These are phyloP conservation scores for Hortiboletus flavorubellus DNA, from an alignment of 768 basidiomycete species.

Conservation along the genomic window DNA sequence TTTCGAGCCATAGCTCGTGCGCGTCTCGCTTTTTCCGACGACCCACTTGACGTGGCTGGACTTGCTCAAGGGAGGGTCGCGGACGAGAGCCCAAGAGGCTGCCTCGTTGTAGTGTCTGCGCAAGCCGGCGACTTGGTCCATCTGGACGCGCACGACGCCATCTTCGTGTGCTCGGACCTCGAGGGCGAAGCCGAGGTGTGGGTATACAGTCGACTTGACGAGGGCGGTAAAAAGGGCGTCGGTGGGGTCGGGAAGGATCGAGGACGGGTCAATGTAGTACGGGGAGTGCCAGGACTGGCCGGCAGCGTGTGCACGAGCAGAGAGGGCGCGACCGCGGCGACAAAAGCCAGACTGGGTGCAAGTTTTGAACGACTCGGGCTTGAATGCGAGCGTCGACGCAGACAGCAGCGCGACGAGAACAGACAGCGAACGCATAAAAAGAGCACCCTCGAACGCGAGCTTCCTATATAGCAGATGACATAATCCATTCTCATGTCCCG, in stretches of 20 bases:
- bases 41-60: conserved; percentile 53
- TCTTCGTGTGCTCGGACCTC: conserved; percentile 83
- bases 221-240: conserved; percentile 66
- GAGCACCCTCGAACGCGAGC: too few relatives aligned
- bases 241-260: conserved; percentile 45
- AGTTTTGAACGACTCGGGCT: conserved; percentile 87
- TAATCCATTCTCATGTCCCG: conserved; percentile 12
- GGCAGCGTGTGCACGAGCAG: conserved; percentile 62
- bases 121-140: conserved; percentile 83
- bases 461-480: background rate
- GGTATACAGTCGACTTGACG: conserved; percentile 82
- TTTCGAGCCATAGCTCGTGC: conserved; percentile 62
- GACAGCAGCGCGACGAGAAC: conserved; percentile 34
- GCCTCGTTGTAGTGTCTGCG: conserved; percentile 90
- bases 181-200: conserved; percentile 76
- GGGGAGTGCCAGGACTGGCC: conserved; percentile 73
- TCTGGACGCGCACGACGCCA: conserved; percentile 85
- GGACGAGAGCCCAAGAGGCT: conserved; percentile 80
- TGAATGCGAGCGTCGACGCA: conserved; percentile 52
- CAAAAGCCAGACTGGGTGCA: conserved; percentile 96
- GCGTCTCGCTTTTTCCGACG: conserved; percentile 59
- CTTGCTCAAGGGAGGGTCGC: conserved; percentile 63
- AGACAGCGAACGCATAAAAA: conserved; percentile 17
- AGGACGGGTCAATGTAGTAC: conserved; percentile 70
- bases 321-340: conserved; percentile 82